A percentile compares a stretch with the other conserved stretches of the same genome.
These are phyloP conservation scores for Thalia dealbata DNA, from an alignment of 176 grass and related monocot species.

Conservation along the genomic window DNA sequence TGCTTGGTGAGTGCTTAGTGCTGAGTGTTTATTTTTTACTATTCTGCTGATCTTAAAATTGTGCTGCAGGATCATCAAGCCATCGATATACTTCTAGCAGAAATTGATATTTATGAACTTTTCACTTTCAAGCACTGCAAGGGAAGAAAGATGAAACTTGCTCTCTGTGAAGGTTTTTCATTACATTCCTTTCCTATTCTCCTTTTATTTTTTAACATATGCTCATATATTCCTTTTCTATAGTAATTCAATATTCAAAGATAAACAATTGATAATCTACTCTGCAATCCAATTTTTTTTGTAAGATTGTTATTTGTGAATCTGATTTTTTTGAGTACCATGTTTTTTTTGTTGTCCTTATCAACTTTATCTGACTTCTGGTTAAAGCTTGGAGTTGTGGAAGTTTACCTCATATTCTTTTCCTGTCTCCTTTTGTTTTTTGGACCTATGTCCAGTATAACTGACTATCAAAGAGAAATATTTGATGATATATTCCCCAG, in stretches of 20 bases:
- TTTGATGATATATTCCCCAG: too few species aligned
- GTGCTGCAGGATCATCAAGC: slow-evolving; percentile 67
- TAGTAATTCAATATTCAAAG: background rate
- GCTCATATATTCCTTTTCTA: background rate
- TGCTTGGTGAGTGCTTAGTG: too few species aligned
- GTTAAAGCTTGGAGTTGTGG: background rate
- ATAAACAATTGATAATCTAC: background rate
- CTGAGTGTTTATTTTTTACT: background rate
- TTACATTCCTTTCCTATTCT: slow-evolving; percentile 5
- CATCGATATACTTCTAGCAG: slow-evolving; percentile 84
- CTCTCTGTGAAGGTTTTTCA: slow-evolving; percentile 78
- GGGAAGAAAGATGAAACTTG: slow-evolving; percentile 69
- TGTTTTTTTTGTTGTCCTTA: background rate
- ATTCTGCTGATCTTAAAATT: slow-evolving; percentile 1
- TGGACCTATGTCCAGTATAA: too few species aligned
- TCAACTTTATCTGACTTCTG: background rate
- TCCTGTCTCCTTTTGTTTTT: too few species aligned
- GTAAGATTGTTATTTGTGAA: background rate
- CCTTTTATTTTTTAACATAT: background rate
- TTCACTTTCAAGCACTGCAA: slow-evolving; percentile 96
- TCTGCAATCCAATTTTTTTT: background rate
- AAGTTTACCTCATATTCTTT: too few species aligned
- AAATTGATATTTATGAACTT: slow-evolving; percentile 94
- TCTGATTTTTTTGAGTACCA: background rate
- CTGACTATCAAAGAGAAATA: too few species aligned